These are phyloP conservation scores for Nissolia schottii DNA, from an alignment of 306 rosid genomes.

Conservation along the genomic window DNA sequence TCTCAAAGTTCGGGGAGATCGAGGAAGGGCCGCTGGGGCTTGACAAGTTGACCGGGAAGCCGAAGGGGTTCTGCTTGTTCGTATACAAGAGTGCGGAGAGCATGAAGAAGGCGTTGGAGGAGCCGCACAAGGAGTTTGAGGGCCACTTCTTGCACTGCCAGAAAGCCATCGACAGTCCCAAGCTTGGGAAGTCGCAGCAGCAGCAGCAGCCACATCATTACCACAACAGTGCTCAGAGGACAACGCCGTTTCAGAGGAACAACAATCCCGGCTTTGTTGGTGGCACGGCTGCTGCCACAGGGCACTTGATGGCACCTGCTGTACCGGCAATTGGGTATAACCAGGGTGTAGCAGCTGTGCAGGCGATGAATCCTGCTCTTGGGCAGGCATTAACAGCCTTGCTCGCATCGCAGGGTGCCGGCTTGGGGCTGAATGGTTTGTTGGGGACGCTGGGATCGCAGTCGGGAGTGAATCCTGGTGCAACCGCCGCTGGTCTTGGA, in stretches of 20 bases:
- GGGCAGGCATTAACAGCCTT: conserved; percentile 90
- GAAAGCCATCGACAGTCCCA: conserved; percentile 89
- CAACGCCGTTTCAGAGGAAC: conserved; percentile 63
- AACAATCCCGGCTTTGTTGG: conserved; percentile 40
- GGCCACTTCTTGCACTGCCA: conserved; percentile 87
- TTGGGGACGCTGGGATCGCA: conserved; percentile 67
- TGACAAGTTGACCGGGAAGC: conserved; percentile 75
- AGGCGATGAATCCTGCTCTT: conserved; percentile 68
- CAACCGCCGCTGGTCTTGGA: conserved; percentile 57
- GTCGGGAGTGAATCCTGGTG: conserved; percentile 44
- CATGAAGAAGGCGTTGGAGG: conserved; percentile 66
- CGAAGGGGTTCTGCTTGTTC: conserved; percentile 87
- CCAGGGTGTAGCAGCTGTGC: too few relatives aligned
- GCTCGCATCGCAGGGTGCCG: conserved; percentile 76
- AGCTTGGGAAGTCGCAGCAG: conserved; percentile 54
- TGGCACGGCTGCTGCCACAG: conserved; percentile 29
- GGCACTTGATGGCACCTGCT: conserved; percentile 72
- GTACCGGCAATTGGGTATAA: too few relatives aligned
- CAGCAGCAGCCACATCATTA: conserved; percentile 52
- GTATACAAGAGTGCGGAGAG: conserved; percentile 67
- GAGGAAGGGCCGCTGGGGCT: conserved; percentile 97
- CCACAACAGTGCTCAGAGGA: conserved; percentile 35
- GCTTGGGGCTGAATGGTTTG: conserved; percentile 65
- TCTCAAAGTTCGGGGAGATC: conserved; percentile 75
- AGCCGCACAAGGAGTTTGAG: conserved; percentile 89